phyloP scores from a whole-genome alignment of 768 basidiomycete genomes.

The Collybiopsis luxurians region DNA sequence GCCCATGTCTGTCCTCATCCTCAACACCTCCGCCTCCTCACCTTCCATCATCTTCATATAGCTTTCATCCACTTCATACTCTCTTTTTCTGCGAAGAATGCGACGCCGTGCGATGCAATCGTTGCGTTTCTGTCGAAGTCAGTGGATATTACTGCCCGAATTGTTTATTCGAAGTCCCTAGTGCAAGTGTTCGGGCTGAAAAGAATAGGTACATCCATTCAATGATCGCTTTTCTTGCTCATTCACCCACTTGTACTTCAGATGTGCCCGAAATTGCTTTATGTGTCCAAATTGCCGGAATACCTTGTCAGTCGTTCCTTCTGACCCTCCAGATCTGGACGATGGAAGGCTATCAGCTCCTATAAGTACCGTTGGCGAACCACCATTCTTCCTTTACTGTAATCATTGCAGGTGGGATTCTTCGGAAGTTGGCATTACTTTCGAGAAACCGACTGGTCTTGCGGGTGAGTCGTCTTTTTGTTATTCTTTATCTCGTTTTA shows the following conservation, averaged over 20 bases:
- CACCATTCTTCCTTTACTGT: conserved; percentile 91
- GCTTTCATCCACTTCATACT: conserved; percentile 78
- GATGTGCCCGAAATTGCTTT: conserved; percentile 98
- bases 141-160: conserved; percentile 98
- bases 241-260: conserved; percentile 27
- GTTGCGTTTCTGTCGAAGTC: conserved; percentile 90
- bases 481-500: conserved; percentile 1
- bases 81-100: conserved; percentile 99
- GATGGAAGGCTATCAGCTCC: conserved; percentile 54
- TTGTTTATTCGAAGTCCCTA: conserved; percentile 97
- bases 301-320: conserved; percentile 87
- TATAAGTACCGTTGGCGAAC: conserved; percentile 66
- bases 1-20: conserved; percentile 63
- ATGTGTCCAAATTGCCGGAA: conserved; percentile 92
- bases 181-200: conserved; percentile 96
- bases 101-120: conserved; percentile 90
- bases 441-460: conserved; percentile 95
- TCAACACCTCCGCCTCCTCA: conserved; percentile 71
- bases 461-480: conserved; percentile 56
- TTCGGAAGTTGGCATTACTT: conserved; percentile 84
- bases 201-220: conserved; percentile 74
- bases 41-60: conserved; percentile 72
- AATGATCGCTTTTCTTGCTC: neutral
- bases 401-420: conserved; percentile 96
- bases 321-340: conserved; percentile 70